phyloP scores from a whole-genome alignment of 495 filamentous ascomycete species.

The Hyaloscypha variabilis region DNA sequence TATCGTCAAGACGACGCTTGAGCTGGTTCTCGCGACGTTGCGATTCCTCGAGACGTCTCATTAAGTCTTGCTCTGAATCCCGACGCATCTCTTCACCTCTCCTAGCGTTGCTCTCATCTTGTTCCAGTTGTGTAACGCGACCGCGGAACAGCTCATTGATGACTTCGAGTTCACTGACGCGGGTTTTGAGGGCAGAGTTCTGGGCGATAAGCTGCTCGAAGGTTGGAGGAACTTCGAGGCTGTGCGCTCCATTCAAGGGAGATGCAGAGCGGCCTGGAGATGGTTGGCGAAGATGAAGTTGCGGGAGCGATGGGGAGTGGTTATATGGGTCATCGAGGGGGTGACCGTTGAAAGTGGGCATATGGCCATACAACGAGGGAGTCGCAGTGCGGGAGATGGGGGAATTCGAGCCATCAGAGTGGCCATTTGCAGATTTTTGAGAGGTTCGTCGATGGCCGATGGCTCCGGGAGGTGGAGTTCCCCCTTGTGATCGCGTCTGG shows the following conservation, averaged over 20 bases:
- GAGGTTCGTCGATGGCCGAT: slow-evolving; percentile 60
- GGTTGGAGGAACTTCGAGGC: slow-evolving; percentile 74
- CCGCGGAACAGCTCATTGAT: slow-evolving; percentile 93
- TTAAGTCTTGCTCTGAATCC: slow-evolving; percentile 59
- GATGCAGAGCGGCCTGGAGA: slow-evolving; percentile 69
- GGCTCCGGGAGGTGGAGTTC: slow-evolving; percentile 48
- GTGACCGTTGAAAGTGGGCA: slow-evolving; percentile 74
- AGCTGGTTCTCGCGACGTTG: slow-evolving; percentile 79
- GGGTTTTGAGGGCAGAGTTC: slow-evolving; percentile 84
- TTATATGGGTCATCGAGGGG: slow-evolving; percentile 65
- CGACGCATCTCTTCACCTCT: slow-evolving; percentile 56
- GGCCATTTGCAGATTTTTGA: slow-evolving; percentile 71
- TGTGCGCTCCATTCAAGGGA: slow-evolving; percentile 72
- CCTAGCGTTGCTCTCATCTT: slow-evolving; percentile 69
- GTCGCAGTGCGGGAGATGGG: slow-evolving; percentile 87
- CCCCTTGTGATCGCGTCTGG: slow-evolving; percentile 56
- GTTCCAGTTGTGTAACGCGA: slow-evolving; percentile 85
- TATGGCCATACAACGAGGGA: slow-evolving; percentile 66
- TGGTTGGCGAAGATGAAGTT: slow-evolving; percentile 57
- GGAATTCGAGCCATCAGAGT: slow-evolving; percentile 79
- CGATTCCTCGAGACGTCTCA: slow-evolving; percentile 72
- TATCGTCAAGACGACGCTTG: slow-evolving; percentile 78
- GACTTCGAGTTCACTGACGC: slow-evolving; percentile 90
- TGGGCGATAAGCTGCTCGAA: slow-evolving; percentile 76
- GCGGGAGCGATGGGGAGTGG: slow-evolving; percentile 59